phyloP scores from a whole-genome alignment of 148 eudicot genomes.

The Persicaria maculosa region DNA sequence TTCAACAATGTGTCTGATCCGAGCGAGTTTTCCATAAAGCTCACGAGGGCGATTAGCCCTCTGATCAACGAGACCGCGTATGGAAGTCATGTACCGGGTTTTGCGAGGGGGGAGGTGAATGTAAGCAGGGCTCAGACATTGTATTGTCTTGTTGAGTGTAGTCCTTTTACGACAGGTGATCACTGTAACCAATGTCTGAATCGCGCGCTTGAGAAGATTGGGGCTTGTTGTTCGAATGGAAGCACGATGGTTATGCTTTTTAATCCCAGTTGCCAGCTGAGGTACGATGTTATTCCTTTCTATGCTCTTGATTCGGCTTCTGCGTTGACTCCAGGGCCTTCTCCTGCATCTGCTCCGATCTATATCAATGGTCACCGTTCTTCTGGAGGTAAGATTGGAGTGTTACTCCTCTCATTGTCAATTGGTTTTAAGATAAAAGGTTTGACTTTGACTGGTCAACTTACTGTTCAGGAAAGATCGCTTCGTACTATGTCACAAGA shows the following conservation, averaged over 20 bases:
- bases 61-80: neutral
- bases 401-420: neutral
- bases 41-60: neutral
- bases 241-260: neutral
- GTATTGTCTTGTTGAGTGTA: neutral
- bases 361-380: neutral
- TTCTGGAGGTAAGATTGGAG: neutral
- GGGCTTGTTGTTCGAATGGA: neutral
- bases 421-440: neutral
- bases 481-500: neutral
- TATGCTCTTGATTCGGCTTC: neutral
- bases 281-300: neutral
- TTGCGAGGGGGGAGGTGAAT: neutral
- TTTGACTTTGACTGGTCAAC: too few species aligned
- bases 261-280: neutral
- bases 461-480: neutral
- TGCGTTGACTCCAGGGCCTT: neutral
- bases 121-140: neutral
- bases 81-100: neutral
- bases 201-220: neutral
- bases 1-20: neutral
- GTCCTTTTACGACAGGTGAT: neutral
- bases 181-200: neutral
- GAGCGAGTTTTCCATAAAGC: neutral
- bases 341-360: neutral